These are phyloP conservation scores for Trichoderma lentiforme DNA, from an alignment of 2,329 filamentous ascomycete genomes.

Conservation along the genomic window DNA sequence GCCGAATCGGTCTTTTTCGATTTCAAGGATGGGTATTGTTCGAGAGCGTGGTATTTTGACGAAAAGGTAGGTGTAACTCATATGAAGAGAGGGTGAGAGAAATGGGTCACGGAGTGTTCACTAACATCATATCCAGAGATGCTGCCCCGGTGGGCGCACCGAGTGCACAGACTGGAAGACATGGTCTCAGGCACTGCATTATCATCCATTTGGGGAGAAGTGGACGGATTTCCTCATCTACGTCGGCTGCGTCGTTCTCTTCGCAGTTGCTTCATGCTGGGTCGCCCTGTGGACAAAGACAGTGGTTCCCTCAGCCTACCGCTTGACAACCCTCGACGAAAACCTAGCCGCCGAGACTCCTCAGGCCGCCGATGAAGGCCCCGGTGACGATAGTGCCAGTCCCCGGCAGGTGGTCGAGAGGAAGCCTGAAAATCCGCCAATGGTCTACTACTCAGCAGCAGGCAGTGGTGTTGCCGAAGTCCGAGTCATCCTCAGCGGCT, in stretches of 20 bases:
- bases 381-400: conserved; percentile 44
- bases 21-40: conserved; percentile 85
- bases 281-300: conserved; percentile 90
- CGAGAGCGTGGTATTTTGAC: conserved; percentile 65
- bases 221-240: conserved; percentile 79
- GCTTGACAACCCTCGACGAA: conserved; percentile 85
- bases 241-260: conserved; percentile 64
- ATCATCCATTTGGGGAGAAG: conserved; percentile 43
- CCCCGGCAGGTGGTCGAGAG: conserved; percentile 39
- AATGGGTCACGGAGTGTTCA: too few species aligned
- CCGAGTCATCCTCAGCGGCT: conserved; percentile 95
- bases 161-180: conserved; percentile 55
- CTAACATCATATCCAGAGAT: conserved; percentile 39
- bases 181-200: conserved; percentile 51
- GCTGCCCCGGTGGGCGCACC: conserved; percentile 52
- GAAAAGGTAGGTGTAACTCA: conserved; percentile 51
- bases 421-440: conserved; percentile 54
- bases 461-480: conserved; percentile 97
- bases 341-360: conserved; percentile 70
- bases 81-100: background rate
- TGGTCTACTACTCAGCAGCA: conserved; percentile 93
- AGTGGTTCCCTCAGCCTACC: conserved; percentile 83
- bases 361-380: conserved; percentile 38
- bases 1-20: conserved; percentile 85
- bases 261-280: conserved; percentile 70